Conservation (phyloP, 129 eudicot genomes). For the Arctium minus region DNA sequence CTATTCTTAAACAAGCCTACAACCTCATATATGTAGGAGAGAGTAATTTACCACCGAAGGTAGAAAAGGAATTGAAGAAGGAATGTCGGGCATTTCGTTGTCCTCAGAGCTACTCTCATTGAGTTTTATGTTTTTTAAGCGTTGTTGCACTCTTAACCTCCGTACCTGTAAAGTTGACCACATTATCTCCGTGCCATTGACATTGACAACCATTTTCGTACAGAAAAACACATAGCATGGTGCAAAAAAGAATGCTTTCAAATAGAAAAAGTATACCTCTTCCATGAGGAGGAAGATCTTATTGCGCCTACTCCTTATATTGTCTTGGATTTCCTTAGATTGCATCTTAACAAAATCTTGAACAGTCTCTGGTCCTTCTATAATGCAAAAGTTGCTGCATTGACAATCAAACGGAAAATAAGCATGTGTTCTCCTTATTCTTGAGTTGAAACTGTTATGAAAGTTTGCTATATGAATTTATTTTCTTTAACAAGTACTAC, state of each 20-base stretch:
- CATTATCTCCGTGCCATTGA: neutral
- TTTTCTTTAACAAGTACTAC: too few species aligned
- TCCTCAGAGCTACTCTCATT: slow-evolving; percentile 41
- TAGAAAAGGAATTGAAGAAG: slow-evolving; percentile 89
- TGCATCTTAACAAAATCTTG: slow-evolving; percentile 90
- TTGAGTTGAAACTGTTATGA: neutral
- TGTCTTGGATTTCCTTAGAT: slow-evolving; percentile 82
- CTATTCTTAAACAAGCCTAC: slow-evolving; percentile 7
- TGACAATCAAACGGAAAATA: slow-evolving; percentile 1
- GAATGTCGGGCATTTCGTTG: slow-evolving; percentile 90
- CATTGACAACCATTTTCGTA: neutral
- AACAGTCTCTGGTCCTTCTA: slow-evolving; percentile 97
- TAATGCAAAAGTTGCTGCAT: slow-evolving; percentile 93
- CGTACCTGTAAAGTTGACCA: slow-evolving; percentile 52
- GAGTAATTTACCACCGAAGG: slow-evolving; percentile 65
- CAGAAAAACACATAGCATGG: neutral
- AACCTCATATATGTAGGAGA: neutral
- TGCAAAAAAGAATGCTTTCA: neutral
- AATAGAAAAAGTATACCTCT: slow-evolving; percentile 48
- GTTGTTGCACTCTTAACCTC: slow-evolving; percentile 88
- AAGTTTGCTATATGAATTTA: neutral
- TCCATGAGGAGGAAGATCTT: slow-evolving; percentile 97
- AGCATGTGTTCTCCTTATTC: neutral
- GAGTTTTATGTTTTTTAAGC: slow-evolving; percentile 48
- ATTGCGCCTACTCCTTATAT: slow-evolving; percentile 89